Evolutionary conservation across 163 green algal species (phyloP).

Genomic region (Scenedesmus sp.): DNA sequence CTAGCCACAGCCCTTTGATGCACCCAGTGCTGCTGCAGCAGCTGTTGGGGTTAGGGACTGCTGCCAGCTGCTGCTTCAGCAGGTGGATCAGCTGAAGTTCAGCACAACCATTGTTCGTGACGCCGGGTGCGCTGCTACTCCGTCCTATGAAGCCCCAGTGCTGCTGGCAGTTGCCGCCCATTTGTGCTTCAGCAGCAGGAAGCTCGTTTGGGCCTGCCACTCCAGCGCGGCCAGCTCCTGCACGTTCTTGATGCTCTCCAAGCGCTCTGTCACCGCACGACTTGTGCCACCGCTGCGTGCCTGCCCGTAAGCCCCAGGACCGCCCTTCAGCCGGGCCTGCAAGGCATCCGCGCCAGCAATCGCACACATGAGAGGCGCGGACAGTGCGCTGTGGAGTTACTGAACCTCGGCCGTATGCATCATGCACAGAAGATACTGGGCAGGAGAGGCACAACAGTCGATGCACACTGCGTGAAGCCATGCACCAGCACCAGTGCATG

Average conservation of each 20-base stretch:
- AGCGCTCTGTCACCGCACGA: slow-evolving; percentile 15
- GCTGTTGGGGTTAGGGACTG: too few species aligned
- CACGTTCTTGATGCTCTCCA: slow-evolving; percentile 70
- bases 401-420: too few species aligned
- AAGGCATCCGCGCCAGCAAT: background rate
- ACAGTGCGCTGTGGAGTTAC: too few species aligned
- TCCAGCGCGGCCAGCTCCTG: slow-evolving; percentile 78
- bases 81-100: too few species aligned
- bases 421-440: too few species aligned
- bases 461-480: background rate
- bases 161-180: slow-evolving; percentile 21
- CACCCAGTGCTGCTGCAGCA: too few species aligned
- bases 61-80: too few species aligned
- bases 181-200: slow-evolving; percentile 70
- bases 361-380: too few species aligned
- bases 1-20: too few species aligned
- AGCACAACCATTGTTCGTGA: background rate
- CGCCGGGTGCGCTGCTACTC: background rate
- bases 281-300: background rate
- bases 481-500: background rate
- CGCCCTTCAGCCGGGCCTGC: slow-evolving; percentile 69
- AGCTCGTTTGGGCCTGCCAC: slow-evolving; percentile 78
- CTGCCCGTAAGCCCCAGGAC: background rate
- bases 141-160: too few species aligned
- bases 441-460: too few species aligned